phyloP scores from a whole-genome alignment of 2,329 filamentous ascomycete genomes.

The Penicillium oxalicum region DNA sequence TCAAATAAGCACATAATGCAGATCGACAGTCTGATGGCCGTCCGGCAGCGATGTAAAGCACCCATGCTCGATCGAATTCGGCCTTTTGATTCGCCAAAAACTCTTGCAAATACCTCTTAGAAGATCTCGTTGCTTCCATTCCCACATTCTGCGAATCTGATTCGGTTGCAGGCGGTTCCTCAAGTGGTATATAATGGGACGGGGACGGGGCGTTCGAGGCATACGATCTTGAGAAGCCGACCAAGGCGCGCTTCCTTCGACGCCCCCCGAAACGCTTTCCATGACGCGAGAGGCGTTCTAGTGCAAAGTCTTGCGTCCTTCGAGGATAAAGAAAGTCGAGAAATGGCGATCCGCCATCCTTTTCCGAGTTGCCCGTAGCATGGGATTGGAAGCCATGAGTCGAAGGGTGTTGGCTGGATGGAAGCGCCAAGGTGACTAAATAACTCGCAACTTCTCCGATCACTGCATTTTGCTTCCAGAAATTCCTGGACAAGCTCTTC shows the following conservation, averaged over 20 bases:
- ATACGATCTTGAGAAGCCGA: conserved; percentile 23
- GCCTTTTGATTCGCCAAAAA: conserved; percentile 13
- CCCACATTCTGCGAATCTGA: neutral
- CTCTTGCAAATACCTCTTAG: conserved; percentile 14
- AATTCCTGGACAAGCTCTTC: conserved; percentile 30
- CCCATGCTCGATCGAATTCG: conserved; percentile 40
- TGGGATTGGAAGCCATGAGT: conserved; percentile 13
- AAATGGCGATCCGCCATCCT: conserved; percentile 21
- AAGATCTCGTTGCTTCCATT: conserved; percentile 5
- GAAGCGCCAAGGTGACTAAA: conserved; percentile 29
- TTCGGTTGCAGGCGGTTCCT: neutral
- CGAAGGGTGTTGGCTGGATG: conserved; percentile 14
- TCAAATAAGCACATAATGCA: conserved; percentile 35
- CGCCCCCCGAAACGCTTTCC: conserved; percentile 21
- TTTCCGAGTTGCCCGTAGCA: conserved; percentile 7
- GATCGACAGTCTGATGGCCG: conserved; percentile 22
- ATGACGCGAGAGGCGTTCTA: conserved; percentile 19
- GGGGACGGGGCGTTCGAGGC: conserved; percentile 18
- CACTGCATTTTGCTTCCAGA: conserved; percentile 32
- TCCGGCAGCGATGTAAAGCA: conserved; percentile 32
- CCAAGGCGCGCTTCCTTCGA: conserved; percentile 22
- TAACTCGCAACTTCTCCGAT: conserved; percentile 28
- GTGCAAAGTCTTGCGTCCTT: conserved; percentile 20
- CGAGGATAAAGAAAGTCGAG: conserved; percentile 40
- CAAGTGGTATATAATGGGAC: conserved; percentile 1